Percentiles rank a stretch among this genome's conserved stretches.
Evolutionary conservation across 108 stramenopile genomes (phyloP).

Genomic region (Bacterosira constricta): DNA sequence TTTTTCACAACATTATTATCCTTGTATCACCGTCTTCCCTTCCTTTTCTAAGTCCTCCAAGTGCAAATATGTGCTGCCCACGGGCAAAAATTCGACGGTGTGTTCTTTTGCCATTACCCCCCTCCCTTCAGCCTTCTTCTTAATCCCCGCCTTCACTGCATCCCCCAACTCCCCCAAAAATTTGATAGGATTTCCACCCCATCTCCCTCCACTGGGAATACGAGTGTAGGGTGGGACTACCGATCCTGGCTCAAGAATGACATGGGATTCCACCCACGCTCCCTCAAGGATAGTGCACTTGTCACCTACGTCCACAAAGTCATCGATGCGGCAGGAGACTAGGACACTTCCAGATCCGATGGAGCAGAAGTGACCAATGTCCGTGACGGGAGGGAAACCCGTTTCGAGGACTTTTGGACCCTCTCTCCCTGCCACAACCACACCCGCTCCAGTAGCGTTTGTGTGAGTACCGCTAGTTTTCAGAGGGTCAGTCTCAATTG

Average conservation of each 20-base stretch:
- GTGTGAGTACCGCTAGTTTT: constrained; percentile 31
- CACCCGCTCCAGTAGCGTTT: constrained; percentile 37
- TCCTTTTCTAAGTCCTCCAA: constrained; percentile 87
- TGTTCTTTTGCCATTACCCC: constrained; percentile 80
- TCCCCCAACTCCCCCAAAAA: constrained; percentile 77
- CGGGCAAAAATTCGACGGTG: constrained; percentile 89
- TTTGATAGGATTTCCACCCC: constrained; percentile 93
- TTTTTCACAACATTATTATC: too few species aligned
- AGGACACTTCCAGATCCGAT: constrained; percentile 83
- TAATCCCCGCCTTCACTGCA: constrained; percentile 72
- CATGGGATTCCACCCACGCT: constrained; percentile 81
- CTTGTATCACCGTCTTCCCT: constrained; percentile 55
- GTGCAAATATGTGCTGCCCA: constrained; percentile 84
- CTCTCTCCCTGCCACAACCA: constrained; percentile 37
- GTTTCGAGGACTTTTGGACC: constrained; percentile 57
- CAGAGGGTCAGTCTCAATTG: constrained; percentile 46
- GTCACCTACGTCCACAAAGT: constrained; percentile 84
- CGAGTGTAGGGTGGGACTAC: constrained; percentile 86
- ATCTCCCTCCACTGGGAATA: constrained; percentile 88
- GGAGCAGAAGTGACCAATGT: constrained; percentile 86
- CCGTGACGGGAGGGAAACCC: constrained; percentile 83
- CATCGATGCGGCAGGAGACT: constrained; percentile 84
- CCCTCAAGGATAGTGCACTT: constrained; percentile 91
- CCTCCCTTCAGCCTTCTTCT: constrained; percentile 67
- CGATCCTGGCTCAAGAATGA: constrained; percentile 88